Evolutionary conservation across 495 filamentous ascomycete species (phyloP).

Genomic region (Trichoderma gamsii): DNA sequence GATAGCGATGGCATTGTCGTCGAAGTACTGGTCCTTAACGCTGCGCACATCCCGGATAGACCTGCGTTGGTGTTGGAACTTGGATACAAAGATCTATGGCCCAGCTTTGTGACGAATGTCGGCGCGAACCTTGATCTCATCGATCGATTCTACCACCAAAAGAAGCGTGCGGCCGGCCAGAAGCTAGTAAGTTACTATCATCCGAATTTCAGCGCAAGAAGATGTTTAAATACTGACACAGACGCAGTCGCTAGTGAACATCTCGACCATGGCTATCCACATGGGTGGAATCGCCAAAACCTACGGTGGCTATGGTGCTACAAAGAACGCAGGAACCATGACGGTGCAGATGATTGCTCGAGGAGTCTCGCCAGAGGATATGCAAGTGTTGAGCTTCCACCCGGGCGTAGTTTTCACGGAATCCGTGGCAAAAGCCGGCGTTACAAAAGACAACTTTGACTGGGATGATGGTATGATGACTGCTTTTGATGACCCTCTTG

Average conservation of each 20-base stretch:
- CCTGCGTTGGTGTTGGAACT: conserved; percentile 20
- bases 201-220: neutral
- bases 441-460: conserved; percentile 16
- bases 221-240: neutral
- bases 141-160: conserved; percentile 31
- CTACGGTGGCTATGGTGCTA: conserved; percentile 27
- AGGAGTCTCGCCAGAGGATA: conserved; percentile 24
- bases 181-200: conserved; percentile 9
- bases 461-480: conserved; percentile 35
- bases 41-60: conserved; percentile 20
- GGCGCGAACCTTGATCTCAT: conserved; percentile 30
- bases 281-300: conserved; percentile 10
- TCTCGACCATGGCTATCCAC: conserved; percentile 30
- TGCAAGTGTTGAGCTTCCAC: conserved; percentile 42
- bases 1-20: conserved; percentile 25
- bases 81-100: conserved; percentile 28
- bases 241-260: conserved; percentile 31
- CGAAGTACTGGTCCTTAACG: conserved; percentile 40
- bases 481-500: neutral
- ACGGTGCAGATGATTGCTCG: conserved; percentile 34
- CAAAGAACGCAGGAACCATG: conserved; percentile 36
- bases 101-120: conserved; percentile 29
- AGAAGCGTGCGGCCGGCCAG: conserved; percentile 8
- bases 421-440: conserved; percentile 20
- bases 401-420: conserved; percentile 37